phyloP scores from a whole-genome alignment of 768 basidiomycete species.

The Termitomyces sp. region DNA sequence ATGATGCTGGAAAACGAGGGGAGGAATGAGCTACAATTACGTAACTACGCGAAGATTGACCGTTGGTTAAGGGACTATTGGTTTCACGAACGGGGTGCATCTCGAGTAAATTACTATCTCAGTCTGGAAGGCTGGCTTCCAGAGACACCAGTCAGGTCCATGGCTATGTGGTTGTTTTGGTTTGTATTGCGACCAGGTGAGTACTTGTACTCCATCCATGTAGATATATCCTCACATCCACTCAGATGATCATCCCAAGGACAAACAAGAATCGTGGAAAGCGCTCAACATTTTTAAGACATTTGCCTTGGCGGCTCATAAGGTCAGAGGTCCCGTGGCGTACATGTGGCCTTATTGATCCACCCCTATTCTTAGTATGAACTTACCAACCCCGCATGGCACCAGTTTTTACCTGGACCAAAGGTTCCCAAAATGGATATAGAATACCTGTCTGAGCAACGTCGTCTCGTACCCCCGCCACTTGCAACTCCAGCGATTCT shows the following conservation, averaged over 20 bases:
- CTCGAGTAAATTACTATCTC: slow-evolving; percentile 37
- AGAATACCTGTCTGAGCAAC: slow-evolving; percentile 39
- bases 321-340: slow-evolving; percentile 22
- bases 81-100: slow-evolving; percentile 57
- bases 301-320: slow-evolving; percentile 64
- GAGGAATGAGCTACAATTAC: slow-evolving; percentile 64
- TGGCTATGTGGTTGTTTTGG: slow-evolving; percentile 82
- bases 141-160: slow-evolving; percentile 42
- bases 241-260: slow-evolving; percentile 44
- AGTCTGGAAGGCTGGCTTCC: slow-evolving; percentile 50
- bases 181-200: slow-evolving; percentile 58
- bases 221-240: neutral
- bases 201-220: slow-evolving; percentile 15
- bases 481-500: slow-evolving; percentile 71
- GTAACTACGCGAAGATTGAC: slow-evolving; percentile 60
- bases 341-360: neutral
- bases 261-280: slow-evolving; percentile 34
- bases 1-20: slow-evolving; percentile 82
- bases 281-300: slow-evolving; percentile 50
- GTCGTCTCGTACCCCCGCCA: slow-evolving; percentile 50
- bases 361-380: slow-evolving; percentile 44
- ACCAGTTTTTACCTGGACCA: slow-evolving; percentile 42
- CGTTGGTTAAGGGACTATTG: slow-evolving; percentile 63
- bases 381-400: slow-evolving; percentile 53
- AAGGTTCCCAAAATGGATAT: slow-evolving; percentile 18